Conservation (phyloP, 2,329 filamentous ascomycete genomes). For the Cladosporium sp. region DNA sequence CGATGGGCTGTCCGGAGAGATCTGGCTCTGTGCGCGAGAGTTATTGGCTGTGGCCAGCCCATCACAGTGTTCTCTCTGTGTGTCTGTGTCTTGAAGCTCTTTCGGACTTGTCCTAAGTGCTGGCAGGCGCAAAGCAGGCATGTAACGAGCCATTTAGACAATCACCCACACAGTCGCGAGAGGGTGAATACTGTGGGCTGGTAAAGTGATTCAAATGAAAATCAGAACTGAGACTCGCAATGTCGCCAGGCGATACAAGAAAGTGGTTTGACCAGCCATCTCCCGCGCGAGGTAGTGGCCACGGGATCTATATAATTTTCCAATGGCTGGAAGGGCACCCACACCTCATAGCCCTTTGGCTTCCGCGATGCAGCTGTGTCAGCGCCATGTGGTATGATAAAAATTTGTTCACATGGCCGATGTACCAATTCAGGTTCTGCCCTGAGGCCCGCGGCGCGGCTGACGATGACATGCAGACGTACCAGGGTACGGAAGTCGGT, state of each 20-base stretch:
- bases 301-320: constrained; percentile 4
- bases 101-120: constrained; percentile 4
- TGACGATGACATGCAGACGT: constrained; percentile 16
- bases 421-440: constrained; percentile 1
- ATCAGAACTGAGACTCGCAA: background rate
- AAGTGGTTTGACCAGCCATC: constrained; percentile 13
- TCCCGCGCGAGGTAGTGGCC: constrained; percentile 1
- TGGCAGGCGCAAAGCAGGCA: constrained; percentile 1
- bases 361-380: constrained; percentile 12
- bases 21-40: background rate
- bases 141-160: background rate
- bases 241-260: background rate
- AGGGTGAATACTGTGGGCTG: background rate
- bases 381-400: constrained; percentile 11
- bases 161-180: background rate
- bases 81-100: background rate
- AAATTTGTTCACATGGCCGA: background rate
- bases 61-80: background rate
- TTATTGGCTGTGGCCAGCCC: background rate
- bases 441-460: constrained; percentile 1
- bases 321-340: constrained; percentile 13
- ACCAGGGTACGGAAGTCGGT: constrained; percentile 13
- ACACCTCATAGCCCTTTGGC: constrained; percentile 1
- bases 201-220: background rate
- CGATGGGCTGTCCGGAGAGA: background rate